These are phyloP conservation scores for Globisporangium acanthophoron DNA, from an alignment of 352 stramenopile genomes.

Conservation along the genomic window DNA sequence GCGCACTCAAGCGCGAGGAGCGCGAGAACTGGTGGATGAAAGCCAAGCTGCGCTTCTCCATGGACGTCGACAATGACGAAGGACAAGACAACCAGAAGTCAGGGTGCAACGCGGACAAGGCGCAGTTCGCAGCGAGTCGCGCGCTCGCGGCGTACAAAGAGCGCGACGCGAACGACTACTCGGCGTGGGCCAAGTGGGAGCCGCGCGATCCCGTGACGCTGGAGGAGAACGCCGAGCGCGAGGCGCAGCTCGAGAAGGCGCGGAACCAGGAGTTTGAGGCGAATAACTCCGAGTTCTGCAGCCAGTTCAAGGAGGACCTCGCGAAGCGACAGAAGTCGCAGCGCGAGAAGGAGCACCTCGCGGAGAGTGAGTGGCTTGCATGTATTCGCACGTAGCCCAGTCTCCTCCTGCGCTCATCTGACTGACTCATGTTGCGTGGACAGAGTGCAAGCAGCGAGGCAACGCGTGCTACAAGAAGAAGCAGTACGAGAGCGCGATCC, in stretches of 20 bases:
- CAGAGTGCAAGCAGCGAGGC: constrained; percentile 53
- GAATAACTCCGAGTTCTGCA: constrained; percentile 75
- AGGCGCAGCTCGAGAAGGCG: constrained; percentile 50
- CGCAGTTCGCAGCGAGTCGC: constrained; percentile 42
- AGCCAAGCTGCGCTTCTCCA: constrained; percentile 48
- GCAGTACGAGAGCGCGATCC: constrained; percentile 48
- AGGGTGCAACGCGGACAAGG: constrained; percentile 4
- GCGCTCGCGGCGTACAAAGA: constrained; percentile 64
- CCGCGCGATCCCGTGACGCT: constrained; percentile 62
- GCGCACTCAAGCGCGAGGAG: constrained; percentile 49
- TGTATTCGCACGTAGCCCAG: background rate
- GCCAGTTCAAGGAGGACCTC: constrained; percentile 72
- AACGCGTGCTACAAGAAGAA: constrained; percentile 61
- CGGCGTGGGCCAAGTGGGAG: constrained; percentile 66
- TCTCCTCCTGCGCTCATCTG: background rate
- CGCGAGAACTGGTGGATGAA: constrained; percentile 61
- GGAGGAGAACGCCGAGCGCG: constrained; percentile 51
- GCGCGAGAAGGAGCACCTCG: constrained; percentile 35
- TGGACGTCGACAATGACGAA: constrained; percentile 16
- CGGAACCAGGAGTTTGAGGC: constrained; percentile 70
- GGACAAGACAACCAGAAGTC: constrained; percentile 12
- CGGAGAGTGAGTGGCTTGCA: constrained; percentile 40
- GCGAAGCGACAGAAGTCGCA: constrained; percentile 51
- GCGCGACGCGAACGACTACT: constrained; percentile 81
- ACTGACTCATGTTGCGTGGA: constrained; percentile 1